A percentile compares a stretch with the other conserved stretches of the same genome.
phyloP scores from a whole-genome alignment of 352 stramenopile genomes.

The Phytophthora tubulina region DNA sequence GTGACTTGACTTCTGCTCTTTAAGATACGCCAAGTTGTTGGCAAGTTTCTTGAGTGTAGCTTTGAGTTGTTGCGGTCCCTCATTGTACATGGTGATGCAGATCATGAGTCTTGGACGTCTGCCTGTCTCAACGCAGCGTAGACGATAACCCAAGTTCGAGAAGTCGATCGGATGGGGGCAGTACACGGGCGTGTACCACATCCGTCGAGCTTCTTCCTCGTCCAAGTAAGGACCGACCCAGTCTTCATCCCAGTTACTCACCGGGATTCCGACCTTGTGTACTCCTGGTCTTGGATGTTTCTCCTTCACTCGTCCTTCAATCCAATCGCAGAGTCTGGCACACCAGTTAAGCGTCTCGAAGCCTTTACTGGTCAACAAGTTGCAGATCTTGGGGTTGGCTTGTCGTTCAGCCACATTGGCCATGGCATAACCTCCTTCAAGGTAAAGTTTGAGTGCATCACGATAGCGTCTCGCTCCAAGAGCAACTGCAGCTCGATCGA shows the following conservation, averaged over 20 bases:
- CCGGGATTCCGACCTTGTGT: conserved; percentile 82
- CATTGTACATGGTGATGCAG: conserved; percentile 91
- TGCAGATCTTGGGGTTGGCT: conserved; percentile 85
- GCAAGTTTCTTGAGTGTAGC: conserved; percentile 81
- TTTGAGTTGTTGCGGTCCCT: conserved; percentile 73
- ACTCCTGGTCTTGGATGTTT: conserved; percentile 78
- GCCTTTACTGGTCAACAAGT: conserved; percentile 86
- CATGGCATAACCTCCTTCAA: conserved; percentile 88
- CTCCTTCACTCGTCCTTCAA: conserved; percentile 83
- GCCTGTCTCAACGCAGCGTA: conserved; percentile 81
- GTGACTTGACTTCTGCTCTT: conserved; percentile 49
- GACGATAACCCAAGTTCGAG: conserved; percentile 77
- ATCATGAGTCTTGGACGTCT: conserved; percentile 83
- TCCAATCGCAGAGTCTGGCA: conserved; percentile 81
- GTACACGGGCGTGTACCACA: conserved; percentile 88
- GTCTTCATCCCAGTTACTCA: conserved; percentile 78
- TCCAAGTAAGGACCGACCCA: conserved; percentile 77
- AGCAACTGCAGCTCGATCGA: conserved; percentile 74
- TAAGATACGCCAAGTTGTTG: conserved; percentile 85
- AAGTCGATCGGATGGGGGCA: conserved; percentile 76
- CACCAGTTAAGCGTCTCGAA: conserved; percentile 91
- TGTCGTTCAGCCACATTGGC: conserved; percentile 84
- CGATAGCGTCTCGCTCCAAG: conserved; percentile 74
- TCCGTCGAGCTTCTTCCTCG: conserved; percentile 77
- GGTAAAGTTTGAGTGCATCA: conserved; percentile 83